Percentiles rank a stretch among this genome's conserved stretches.
Conservation (phyloP, 768 basidiomycete species). For the Tylopilus felleus region DNA sequence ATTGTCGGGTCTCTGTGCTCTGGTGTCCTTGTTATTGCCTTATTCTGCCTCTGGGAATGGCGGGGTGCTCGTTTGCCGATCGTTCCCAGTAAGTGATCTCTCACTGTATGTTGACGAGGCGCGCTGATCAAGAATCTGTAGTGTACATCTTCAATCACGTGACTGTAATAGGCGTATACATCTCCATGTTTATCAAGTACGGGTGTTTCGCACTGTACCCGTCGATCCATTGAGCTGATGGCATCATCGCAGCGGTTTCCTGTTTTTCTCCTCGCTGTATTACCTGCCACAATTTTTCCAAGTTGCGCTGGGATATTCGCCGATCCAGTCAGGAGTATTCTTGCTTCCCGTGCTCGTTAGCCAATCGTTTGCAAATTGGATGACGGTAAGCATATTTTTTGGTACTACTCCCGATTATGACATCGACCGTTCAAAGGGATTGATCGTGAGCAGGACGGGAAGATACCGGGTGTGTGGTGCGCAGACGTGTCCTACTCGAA, state of each 20-base stretch:
- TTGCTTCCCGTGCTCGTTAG: conserved; percentile 66
- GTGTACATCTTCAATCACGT: conserved; percentile 69
- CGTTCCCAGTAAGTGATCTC: conserved; percentile 53
- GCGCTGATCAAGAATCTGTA: conserved; percentile 19
- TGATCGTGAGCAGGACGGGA: conserved; percentile 61
- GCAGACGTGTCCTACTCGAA: neutral
- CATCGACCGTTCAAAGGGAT: conserved; percentile 39
- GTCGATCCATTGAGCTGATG: neutral
- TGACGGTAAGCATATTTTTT: conserved; percentile 38
- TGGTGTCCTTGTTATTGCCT: conserved; percentile 46
- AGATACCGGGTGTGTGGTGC: conserved; percentile 46
- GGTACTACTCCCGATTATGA: neutral
- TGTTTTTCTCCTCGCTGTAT: conserved; percentile 62
- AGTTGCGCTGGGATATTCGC: conserved; percentile 62
- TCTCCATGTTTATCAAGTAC: conserved; percentile 67
- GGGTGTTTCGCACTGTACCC: conserved; percentile 9
- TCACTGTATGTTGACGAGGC: neutral
- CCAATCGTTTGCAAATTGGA: conserved; percentile 57
- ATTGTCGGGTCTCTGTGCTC: conserved; percentile 59
- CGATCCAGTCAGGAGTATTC: conserved; percentile 62
- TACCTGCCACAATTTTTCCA: conserved; percentile 79
- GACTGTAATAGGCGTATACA: conserved; percentile 67
- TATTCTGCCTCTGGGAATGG: conserved; percentile 75
- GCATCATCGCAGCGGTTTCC: conserved; percentile 42
- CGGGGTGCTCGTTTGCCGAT: conserved; percentile 67